Conservation (phyloP, 768 basidiomycete genomes). For the Boletus bicolor region DNA sequence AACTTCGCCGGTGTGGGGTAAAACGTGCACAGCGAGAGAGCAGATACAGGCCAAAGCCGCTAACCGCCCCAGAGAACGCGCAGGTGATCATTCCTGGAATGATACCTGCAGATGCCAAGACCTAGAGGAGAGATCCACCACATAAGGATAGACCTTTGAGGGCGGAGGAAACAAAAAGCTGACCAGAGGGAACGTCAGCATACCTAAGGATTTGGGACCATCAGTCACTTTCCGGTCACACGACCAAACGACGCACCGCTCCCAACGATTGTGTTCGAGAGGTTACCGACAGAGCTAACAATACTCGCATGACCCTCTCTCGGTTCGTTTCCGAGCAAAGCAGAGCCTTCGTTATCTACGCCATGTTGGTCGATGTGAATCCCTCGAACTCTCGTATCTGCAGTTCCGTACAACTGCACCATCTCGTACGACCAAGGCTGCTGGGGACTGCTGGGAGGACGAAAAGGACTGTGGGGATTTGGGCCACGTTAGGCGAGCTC, state of each 20-base stretch:
- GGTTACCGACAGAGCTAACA: constrained; percentile 68
- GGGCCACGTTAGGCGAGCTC: not conserved
- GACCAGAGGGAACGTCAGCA: constrained; percentile 87
- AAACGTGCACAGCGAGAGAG: constrained; percentile 79
- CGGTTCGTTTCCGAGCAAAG: constrained; percentile 50
- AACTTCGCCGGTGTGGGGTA: constrained; percentile 69
- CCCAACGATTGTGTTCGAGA: constrained; percentile 89
- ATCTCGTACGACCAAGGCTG: constrained; percentile 47
- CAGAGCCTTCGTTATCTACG: constrained; percentile 48
- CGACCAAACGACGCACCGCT: constrained; percentile 54
- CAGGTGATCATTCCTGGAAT: constrained; percentile 91
- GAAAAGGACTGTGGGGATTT: not conserved
- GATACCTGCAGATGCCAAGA: constrained; percentile 86
- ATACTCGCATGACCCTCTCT: constrained; percentile 69
- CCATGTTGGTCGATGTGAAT: constrained; percentile 4
- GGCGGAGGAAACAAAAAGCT: constrained; percentile 10
- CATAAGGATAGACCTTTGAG: not conserved
- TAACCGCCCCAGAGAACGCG: constrained; percentile 69
- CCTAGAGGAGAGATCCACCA: constrained; percentile 41
- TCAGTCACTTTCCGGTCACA: not conserved
- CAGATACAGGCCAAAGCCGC: constrained; percentile 85
- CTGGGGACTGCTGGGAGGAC: not conserved
- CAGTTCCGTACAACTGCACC: constrained; percentile 68
- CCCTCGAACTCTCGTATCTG: constrained; percentile 34
- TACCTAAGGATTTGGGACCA: constrained; percentile 45